phyloP scores from a whole-genome alignment of 2,329 filamentous ascomycete species.

The Fusarium heterosporum region DNA sequence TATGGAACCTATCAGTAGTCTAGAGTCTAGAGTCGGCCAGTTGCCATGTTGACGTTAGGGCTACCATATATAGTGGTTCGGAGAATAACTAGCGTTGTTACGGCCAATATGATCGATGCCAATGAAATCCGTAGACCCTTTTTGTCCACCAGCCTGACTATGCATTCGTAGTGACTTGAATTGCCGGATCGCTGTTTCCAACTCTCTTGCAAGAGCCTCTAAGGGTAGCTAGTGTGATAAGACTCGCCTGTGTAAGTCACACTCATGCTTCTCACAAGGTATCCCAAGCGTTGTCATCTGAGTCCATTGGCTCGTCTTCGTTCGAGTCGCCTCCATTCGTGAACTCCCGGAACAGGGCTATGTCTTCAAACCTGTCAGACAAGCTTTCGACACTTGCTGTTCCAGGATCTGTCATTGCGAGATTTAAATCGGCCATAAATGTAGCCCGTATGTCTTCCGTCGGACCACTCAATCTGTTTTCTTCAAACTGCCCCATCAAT shows the following conservation, averaged over 20 bases:
- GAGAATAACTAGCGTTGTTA: background rate
- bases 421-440: slow-evolving; percentile 53
- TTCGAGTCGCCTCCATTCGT: slow-evolving; percentile 21
- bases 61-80: background rate
- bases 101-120: background rate
- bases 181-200: background rate
- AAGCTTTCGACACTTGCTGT: slow-evolving; percentile 51
- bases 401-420: slow-evolving; percentile 52
- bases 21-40: background rate
- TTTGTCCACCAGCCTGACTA: background rate
- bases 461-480: slow-evolving; percentile 34
- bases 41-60: background rate
- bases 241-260: background rate
- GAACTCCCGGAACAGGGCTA: slow-evolving; percentile 52
- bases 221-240: background rate
- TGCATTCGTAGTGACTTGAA: background rate
- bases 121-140: background rate
- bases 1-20: background rate
- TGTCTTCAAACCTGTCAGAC: slow-evolving; percentile 50
- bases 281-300: slow-evolving; percentile 20
- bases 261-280: background rate
- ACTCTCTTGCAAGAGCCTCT: background rate
- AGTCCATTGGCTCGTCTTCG: slow-evolving; percentile 26
- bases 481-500: slow-evolving; percentile 49
- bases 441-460: slow-evolving; percentile 49